Percentiles rank a stretch among this genome's conserved stretches.
phyloP scores from a whole-genome alignment of 2,329 filamentous ascomycete genomes.

The Claviceps sorghi region DNA sequence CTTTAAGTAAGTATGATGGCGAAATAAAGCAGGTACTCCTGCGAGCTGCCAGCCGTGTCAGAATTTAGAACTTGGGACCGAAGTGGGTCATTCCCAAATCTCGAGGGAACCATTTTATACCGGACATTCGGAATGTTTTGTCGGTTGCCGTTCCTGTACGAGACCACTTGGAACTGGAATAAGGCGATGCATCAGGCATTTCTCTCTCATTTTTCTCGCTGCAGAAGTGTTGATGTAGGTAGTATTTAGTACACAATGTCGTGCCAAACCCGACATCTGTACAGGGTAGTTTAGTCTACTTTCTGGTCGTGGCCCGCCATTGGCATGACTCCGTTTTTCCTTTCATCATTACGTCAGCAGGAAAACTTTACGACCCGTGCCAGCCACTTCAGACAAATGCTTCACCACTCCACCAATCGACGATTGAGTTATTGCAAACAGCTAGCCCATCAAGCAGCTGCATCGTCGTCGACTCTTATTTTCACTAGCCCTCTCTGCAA shows the following conservation, averaged over 20 bases:
- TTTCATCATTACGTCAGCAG: conserved; percentile 9
- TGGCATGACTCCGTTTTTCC: not conserved
- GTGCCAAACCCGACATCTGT: not conserved
- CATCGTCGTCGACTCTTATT: conserved; percentile 1
- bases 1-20: too few species aligned
- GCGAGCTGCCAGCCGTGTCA: too few species aligned
- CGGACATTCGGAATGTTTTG: too few species aligned
- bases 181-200: not conserved
- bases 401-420: conserved; percentile 4
- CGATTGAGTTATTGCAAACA: not conserved
- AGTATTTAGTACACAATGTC: too few species aligned
- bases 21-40: too few species aligned
- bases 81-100: too few species aligned
- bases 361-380: conserved; percentile 8
- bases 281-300: not conserved
- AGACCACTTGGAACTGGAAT: too few species aligned
- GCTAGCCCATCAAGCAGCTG: conserved; percentile 4
- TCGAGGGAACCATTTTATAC: too few species aligned
- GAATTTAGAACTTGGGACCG: too few species aligned
- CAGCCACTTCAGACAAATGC: conserved; percentile 1
- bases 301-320: not conserved
- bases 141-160: too few species aligned
- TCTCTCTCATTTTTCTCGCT: not conserved
- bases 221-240: too few species aligned
- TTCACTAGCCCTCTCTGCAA: not conserved